Evolutionary conservation across 768 basidiomycete genomes (phyloP), one percentile per base, ranked within the genome.

Genomic region (Ramaria sp.): DNA sequence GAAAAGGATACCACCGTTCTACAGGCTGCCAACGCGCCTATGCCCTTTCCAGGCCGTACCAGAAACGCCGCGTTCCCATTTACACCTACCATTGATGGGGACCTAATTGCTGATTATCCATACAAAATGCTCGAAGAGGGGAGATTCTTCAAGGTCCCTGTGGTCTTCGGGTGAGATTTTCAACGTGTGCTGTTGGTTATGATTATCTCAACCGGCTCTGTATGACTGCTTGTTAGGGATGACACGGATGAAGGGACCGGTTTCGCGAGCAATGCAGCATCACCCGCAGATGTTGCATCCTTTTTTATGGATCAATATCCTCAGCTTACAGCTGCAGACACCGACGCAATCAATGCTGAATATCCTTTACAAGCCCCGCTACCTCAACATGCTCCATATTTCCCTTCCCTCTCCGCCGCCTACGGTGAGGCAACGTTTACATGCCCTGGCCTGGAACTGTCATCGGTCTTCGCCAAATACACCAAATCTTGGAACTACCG

Each of bases 1-100:
- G 67, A 24, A 68, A 58, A 13, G 67, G 66, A 22, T 27, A 52
- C 28, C 10, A 71, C 63, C 50, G 71, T 62, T 7, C 56, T 67
- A 45, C 72, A 62, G 27, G 64, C 64, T 50, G 71, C 66, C 16
- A 71, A 64, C 38, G 62, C 62, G 42, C 60, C 54, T 0, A 67
- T 63, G 42, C 68, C 63, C 15, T 61, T 62, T 39, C 51, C 61
- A 22, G 70, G 56, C 44, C 66, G 63, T 36, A 32, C 15, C n/a
- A n/a, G 37, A 30, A 37, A 30, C 47, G 64, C 70, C n/a, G 64
- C 63, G 30, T 67, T 58, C 48, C 64, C 50, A 69, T 68, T 32
- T 62, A 57, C 9, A 67, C 65, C 70, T 68, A 70, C n/a, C 18
- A 71, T 57, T 24, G 67, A 65, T 5, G 70, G 70, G 1, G 37